Evolutionary conservation across 2,329 filamentous ascomycete species (phyloP).

Genomic region (Apiospora hydei): DNA sequence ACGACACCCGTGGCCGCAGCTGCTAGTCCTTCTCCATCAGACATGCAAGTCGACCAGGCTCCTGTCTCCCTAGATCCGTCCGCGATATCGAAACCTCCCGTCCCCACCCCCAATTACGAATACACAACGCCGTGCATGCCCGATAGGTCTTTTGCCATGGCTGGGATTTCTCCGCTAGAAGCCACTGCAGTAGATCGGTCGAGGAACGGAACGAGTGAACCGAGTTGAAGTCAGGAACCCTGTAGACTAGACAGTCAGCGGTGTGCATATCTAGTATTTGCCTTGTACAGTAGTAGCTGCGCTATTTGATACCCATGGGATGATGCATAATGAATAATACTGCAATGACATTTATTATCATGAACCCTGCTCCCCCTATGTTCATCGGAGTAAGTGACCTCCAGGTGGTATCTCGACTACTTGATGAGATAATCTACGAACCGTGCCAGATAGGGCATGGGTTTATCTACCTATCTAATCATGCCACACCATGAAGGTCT

Average conservation of each 20-base stretch:
- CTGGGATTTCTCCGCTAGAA: not conserved
- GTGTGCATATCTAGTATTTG: slow-evolving; percentile 3
- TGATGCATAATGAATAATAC: slow-evolving; percentile 13
- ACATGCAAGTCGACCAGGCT: not conserved
- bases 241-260: not conserved
- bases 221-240: not conserved
- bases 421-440: no score
- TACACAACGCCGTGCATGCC: not conserved
- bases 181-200: not conserved
- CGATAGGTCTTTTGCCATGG: not conserved
- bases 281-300: slow-evolving; percentile 16
- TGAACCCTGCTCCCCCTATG: not conserved
- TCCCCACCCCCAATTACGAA: not conserved
- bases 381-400: not conserved
- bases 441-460: no score
- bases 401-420: not conserved
- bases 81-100: not conserved
- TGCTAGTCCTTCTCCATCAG: not conserved
- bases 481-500: no score
- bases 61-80: not conserved
- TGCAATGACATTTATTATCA: not conserved
- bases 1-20: not conserved
- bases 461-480: no score
- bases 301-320: slow-evolving; percentile 18
- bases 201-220: not conserved